phyloP scores from a whole-genome alignment of 208 protist genomes.

The Trypanosoma boissoni region DNA sequence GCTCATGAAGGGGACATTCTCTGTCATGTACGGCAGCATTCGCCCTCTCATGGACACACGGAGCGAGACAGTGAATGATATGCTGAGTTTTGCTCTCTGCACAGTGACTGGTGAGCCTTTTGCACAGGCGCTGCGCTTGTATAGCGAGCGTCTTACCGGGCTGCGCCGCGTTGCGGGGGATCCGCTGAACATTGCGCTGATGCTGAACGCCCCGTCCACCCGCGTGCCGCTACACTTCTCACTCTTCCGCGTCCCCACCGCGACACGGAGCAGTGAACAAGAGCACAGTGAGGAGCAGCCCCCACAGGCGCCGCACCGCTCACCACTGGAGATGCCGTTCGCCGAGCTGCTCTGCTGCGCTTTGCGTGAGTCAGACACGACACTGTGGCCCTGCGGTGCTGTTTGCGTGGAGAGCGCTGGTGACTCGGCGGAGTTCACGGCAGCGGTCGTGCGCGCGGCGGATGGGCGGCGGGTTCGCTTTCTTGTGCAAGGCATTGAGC shows the following conservation, averaged over 20 bases:
- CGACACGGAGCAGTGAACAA: not conserved
- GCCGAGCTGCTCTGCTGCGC: conserved; percentile 24
- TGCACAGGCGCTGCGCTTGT: conserved; percentile 13
- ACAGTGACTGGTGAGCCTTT: conserved; percentile 20
- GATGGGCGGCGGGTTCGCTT: conserved; percentile 38
- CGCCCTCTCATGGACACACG: conserved; percentile 28
- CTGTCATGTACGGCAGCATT: conserved; percentile 31
- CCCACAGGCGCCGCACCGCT: no score
- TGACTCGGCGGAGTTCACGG: not conserved
- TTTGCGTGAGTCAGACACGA: conserved; percentile 9
- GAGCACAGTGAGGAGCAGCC: not conserved
- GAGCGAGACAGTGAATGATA: conserved; percentile 29
- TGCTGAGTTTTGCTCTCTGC: conserved; percentile 25
- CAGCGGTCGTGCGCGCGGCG: not conserved
- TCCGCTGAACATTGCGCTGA: conserved; percentile 19
- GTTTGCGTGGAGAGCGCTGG: no score
- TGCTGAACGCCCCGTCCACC: conserved; percentile 24
- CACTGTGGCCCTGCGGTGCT: no score
- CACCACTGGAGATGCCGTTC: conserved; percentile 18
- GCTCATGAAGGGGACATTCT: conserved; percentile 29
- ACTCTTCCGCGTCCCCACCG: conserved; percentile 21
- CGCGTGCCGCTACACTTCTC: conserved; percentile 15
- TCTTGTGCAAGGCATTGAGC: conserved; percentile 54
- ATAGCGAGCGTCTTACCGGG: conserved; percentile 15
- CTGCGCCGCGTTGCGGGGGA: conserved; percentile 12